Evolutionary conservation across 2,329 filamentous ascomycete species (phyloP).

Genomic region (Pestalotiopsis sp.): DNA sequence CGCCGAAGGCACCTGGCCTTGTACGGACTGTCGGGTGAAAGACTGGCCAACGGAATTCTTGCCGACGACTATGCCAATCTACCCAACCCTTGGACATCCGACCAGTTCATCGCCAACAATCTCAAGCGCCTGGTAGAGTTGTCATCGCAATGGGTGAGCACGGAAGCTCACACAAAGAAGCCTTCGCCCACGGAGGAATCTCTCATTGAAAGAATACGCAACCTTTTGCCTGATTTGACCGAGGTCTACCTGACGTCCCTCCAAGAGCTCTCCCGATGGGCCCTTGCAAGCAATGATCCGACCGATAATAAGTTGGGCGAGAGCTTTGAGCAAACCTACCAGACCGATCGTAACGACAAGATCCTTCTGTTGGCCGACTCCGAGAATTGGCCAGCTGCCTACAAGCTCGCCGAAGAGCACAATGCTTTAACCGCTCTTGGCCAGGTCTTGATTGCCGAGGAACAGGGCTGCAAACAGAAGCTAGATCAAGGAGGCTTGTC

Average conservation of each 20-base stretch:
- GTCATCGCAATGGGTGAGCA: constrained; percentile 56
- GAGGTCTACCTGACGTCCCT: constrained; percentile 59
- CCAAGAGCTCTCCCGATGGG: constrained; percentile 57
- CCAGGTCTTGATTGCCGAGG: constrained; percentile 57
- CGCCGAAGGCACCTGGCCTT: constrained; percentile 68
- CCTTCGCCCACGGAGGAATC: constrained; percentile 34
- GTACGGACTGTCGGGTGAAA: constrained; percentile 75
- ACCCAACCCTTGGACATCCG: constrained; percentile 85
- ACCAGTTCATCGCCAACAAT: constrained; percentile 63
- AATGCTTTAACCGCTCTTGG: constrained; percentile 58
- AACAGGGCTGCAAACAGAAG: constrained; percentile 44
- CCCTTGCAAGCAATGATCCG: constrained; percentile 45
- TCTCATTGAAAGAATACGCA: constrained; percentile 48
- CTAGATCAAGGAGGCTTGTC: constrained; percentile 35
- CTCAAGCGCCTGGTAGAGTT: constrained; percentile 63
- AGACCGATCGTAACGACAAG: constrained; percentile 54
- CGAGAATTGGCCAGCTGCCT: constrained; percentile 60
- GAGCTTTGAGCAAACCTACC: constrained; percentile 51
- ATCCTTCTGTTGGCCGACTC: constrained; percentile 56
- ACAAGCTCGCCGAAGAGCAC: constrained; percentile 62
- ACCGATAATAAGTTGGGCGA: constrained; percentile 45
- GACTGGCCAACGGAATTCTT: constrained; percentile 67
- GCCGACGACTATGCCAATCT: constrained; percentile 68
- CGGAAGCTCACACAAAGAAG: constrained; percentile 39
- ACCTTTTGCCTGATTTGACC: constrained; percentile 53